Evolutionary conservation across 306 rosid species (phyloP), one percentile per base, ranked within the genome.

Genomic region (Pueraria montana): DNA sequence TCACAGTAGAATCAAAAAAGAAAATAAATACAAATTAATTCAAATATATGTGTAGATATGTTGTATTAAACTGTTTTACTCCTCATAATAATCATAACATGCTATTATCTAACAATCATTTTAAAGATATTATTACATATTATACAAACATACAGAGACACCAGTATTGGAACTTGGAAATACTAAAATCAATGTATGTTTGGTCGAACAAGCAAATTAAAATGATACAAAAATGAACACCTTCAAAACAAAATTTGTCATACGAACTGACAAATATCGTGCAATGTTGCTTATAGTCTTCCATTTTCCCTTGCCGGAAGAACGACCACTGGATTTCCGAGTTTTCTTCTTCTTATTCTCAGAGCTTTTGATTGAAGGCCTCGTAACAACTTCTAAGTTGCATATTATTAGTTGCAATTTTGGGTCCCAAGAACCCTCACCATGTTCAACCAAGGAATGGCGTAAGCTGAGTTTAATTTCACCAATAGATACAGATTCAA

Each of bases 381-480:
- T 83, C 71, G 65, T 79, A 30, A 84, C 91, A 86, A 94, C 88
- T 91, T 92, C 94, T 82, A 96, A 80, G 85, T 87, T 94, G 80
- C 94, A 87, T 87, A 94, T 87, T 84, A 84, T 84, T 82, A 96
- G 30, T 85, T 89, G 97, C 80, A 96, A 86, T 87, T 92, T 94
- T 26, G 95, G 97, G 79, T 88, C 95, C 86, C 87, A 84, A 70
- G 98, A 92, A 85, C 91, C 91, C 77, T 52, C 85, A 53, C 92
- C 89, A 80, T 78, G 86, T 78, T 87, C 88, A 82, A 82, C 88
- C 86, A 85, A 84, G 75, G 92, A 90, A 85, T 83, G 92, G 53
- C 92, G 89, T 71, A 94, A 77, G 83, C 97, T 88, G 70, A 94
- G 88, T 76, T 87, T 96, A 58, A 96, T 89, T 91, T 96, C 98